Evolutionary conservation across 805 yeast genomes (phyloP), one percentile per base, ranked within the genome.

Genomic region (Cyberlindnera nakhonratchasimensis): DNA sequence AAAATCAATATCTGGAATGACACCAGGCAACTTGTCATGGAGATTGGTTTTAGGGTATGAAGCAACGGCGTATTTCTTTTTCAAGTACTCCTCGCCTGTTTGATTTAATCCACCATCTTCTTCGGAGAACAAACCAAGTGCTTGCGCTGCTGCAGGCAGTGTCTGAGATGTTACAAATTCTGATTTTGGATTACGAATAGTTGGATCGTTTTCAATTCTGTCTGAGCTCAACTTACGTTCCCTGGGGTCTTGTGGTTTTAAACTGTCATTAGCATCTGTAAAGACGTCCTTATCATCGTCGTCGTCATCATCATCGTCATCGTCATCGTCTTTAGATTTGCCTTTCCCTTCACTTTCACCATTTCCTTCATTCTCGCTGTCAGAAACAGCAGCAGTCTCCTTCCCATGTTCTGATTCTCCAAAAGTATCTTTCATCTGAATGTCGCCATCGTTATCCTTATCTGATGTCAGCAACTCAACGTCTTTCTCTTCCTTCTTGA

Each of bases 11-110:
- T 86, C 80, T 10, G 99, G 99, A 20, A 89, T 81, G 26, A 72
- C 78, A 3, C 99, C 99, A 0, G 99, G 96, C 23, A 93, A 68
- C 47, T 84, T 63, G 42, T 80, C 83, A 50, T 78, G 71, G 34
- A 93, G 67, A 57, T 90, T 96, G 29, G 71, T 71, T 24, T 80
- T 76, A 0, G 99, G 99, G 59, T 80, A 93, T n/a, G 90, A 80
- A 0, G 93, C 86, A 13, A 93, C 99, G 4, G 86, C 96, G 55
- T 81, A 88, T 59, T 83, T 84, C 50, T 72, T 72, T 57, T 85
- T 84, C 45, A 85, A 62, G 53, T 75, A 86, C 35, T 86, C 96
- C 31, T 77, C 80, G 6, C 88, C 88, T n/a, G 77, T 78, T 14
- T 78, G 72, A 45, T 77, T 82, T 17, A 78, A 58, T 1, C 84